Percentiles rank a stretch among this genome's conserved stretches.
Conservation (phyloP, 257 asterid genomes). For the Solanum rostratum region DNA sequence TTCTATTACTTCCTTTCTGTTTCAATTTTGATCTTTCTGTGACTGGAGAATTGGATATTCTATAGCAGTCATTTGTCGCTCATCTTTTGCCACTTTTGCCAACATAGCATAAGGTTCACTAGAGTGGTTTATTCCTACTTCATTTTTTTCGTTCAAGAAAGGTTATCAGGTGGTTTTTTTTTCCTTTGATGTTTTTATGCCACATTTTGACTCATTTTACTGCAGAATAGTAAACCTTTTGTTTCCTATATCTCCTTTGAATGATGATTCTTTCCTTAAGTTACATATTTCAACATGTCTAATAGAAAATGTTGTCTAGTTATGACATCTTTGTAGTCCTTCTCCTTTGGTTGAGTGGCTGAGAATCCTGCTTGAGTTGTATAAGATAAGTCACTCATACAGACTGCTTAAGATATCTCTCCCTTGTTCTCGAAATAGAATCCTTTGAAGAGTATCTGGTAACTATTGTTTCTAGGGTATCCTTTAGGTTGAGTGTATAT, state of each 20-base stretch:
- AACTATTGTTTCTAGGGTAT: neutral
- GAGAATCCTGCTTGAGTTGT: neutral
- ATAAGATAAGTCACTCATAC: neutral
- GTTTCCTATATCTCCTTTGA: neutral
- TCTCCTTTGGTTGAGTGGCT: neutral
- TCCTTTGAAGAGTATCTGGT: neutral
- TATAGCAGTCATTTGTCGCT: neutral
- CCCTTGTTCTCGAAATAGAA: neutral
- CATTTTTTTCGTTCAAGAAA: neutral
- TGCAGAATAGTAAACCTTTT: neutral
- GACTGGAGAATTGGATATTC: neutral
- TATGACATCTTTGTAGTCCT: neutral
- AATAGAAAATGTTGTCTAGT: neutral
- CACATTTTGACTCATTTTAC: neutral
- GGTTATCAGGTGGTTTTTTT: neutral
- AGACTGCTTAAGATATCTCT: neutral
- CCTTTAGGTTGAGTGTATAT: neutral
- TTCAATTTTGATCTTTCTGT: neutral
- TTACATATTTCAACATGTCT: neutral
- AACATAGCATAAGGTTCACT: neutral
- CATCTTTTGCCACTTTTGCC: neutral
- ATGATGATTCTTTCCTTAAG: neutral
- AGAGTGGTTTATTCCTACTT: neutral
- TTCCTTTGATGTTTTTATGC: neutral
- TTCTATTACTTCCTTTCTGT: neutral